Conservation (phyloP, 805 yeast genomes). For the Saturnispora ahearnii region DNA sequence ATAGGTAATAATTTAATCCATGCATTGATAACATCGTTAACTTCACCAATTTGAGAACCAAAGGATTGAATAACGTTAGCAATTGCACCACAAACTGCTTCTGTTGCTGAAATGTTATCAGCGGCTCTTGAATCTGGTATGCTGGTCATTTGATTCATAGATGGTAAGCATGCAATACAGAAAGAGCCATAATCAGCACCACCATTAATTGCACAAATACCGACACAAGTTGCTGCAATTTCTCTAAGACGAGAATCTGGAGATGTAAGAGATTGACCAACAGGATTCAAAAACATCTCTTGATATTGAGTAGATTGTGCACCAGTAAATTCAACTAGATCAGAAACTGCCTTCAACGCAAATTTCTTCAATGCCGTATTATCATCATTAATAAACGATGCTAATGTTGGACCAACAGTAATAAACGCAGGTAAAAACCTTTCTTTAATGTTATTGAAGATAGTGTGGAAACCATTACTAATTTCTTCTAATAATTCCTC, state of each 20-base stretch:
- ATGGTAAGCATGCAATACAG: slow-evolving; percentile 61
- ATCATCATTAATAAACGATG: slow-evolving; percentile 53
- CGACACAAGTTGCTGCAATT: slow-evolving; percentile 76
- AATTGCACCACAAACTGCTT: slow-evolving; percentile 71
- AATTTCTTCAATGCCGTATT: slow-evolving; percentile 63
- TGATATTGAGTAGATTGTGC: slow-evolving; percentile 53
- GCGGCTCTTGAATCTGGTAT: slow-evolving; percentile 81
- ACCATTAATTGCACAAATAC: slow-evolving; percentile 79
- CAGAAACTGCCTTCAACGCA: slow-evolving; percentile 74
- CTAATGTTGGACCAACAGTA: slow-evolving; percentile 51
- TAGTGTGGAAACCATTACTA: slow-evolving; percentile 60
- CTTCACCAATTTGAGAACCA: slow-evolving; percentile 49
- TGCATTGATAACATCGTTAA: slow-evolving; percentile 51
- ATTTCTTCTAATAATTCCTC: slow-evolving; percentile 85
- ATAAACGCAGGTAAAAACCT: slow-evolving; percentile 60
- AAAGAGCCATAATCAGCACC: slow-evolving; percentile 54
- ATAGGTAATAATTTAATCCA: slow-evolving; percentile 85
- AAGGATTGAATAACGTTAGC: slow-evolving; percentile 70
- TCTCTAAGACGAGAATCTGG: slow-evolving; percentile 72
- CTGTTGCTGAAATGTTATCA: slow-evolving; percentile 80
- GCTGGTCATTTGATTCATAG: slow-evolving; percentile 61
- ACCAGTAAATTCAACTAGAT: slow-evolving; percentile 74
- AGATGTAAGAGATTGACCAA: slow-evolving; percentile 59
- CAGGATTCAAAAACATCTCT: slow-evolving; percentile 52
- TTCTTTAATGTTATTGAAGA: slow-evolving; percentile 54